A percentile compares a stretch with the other conserved stretches of the same genome.
Conservation (phyloP, 306 rosid species). For the Corylus avellana region DNA sequence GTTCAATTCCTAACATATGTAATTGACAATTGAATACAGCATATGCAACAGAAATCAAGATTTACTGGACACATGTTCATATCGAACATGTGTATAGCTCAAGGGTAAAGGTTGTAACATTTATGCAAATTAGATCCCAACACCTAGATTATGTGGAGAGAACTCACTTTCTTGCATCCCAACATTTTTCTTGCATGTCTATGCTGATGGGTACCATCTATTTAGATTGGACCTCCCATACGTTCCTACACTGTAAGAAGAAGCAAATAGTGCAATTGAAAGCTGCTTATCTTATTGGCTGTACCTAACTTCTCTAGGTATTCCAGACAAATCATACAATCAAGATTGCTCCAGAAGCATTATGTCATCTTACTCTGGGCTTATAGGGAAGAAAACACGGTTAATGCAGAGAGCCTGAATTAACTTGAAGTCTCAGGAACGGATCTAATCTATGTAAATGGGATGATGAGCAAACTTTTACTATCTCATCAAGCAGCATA, state of each 20-base stretch:
- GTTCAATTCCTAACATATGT: not conserved
- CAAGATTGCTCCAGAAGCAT: not conserved
- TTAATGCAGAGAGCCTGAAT: not conserved
- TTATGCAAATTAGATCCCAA: slow-evolving; percentile 1
- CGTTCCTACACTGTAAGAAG: not conserved
- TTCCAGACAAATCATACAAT: not conserved
- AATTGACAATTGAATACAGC: not conserved
- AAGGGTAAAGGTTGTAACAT: slow-evolving; percentile 1
- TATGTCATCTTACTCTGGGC: not conserved
- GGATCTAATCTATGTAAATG: not conserved
- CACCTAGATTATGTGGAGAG: not conserved
- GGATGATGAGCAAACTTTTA: not conserved
- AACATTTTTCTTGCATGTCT: not conserved
- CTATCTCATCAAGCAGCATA: not conserved
- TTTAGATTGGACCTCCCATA: not conserved
- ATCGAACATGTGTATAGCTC: not conserved
- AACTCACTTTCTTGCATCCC: not conserved
- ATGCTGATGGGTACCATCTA: not conserved
- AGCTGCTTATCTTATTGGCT: not conserved
- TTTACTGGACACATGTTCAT: not conserved
- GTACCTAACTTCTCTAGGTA: not conserved
- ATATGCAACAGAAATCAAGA: not conserved
- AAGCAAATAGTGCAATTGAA: not conserved
- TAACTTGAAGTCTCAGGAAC: not conserved
- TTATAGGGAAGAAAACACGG: not conserved